Evolutionary conservation across 2,329 filamentous ascomycete genomes (phyloP), one percentile per base, ranked within the genome.

Genomic region (Coniella vitis): DNA sequence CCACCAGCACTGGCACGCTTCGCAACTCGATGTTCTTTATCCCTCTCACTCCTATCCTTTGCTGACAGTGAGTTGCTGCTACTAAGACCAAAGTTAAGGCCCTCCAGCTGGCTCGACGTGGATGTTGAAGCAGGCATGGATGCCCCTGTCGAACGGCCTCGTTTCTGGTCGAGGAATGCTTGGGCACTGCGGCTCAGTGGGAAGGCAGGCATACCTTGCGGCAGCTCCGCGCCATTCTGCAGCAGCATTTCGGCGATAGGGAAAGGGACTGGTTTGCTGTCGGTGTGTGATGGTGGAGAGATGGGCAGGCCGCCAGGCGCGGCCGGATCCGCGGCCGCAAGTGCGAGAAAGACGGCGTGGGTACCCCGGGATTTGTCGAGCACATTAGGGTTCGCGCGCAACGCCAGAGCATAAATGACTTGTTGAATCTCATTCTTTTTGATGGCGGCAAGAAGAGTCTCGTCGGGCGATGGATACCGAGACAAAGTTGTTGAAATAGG

Each of bases 341-440:
- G 78, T 14, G 94, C 94, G 37, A 98, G 74, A 70, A 90, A 97
- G 14, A 97, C 79, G 1, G 87, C 83, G 63, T 94, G 91, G 0
- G 91, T 96, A 37, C 86, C 87, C 47, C 93, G 81, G 35, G 90
- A 93, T 55, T 84, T 87, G 64, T 98, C 93, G 4, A 82, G 73
- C 3, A 84, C 79, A 60, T 98, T 98, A 13, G 90, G 87, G 60
- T 90, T 95, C 13, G 88, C 93, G 53, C 79, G 79, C 29, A 96
- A 75, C 1, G 93, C 89, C 40, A 98, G 75, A 3, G 87, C 91
- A 60, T 96, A 94, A 21, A 98, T 79, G 20, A 96, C 90, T 55
- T 90, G 87, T 61, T 93, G 87, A 48, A 98, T 88, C 62, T 98
- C 90, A 65, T 96, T 96, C 68, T 84, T 89, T 74, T 97, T 98